A percentile compares a stretch with the other conserved stretches of the same genome.
Conservation (phyloP, 1,139 yeast genomes). For the Candida glucosophila region DNA sequence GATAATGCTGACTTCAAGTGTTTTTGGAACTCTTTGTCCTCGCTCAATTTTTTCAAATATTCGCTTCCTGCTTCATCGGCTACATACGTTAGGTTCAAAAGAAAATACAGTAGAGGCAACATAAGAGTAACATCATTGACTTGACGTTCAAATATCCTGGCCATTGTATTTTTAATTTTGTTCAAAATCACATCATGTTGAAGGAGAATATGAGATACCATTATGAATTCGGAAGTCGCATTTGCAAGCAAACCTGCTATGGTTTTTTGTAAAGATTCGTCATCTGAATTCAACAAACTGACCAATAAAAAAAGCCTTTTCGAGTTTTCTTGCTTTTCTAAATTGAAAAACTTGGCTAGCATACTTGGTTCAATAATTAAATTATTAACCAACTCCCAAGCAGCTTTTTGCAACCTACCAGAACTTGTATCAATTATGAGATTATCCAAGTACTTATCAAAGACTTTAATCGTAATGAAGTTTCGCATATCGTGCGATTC, state of each 20-base stretch:
- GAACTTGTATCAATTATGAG: conserved; percentile 31
- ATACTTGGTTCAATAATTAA: conserved; percentile 35
- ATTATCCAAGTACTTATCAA: conserved; percentile 23
- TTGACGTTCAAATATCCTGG: conserved; percentile 22
- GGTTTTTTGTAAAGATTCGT: conserved; percentile 28
- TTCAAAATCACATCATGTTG: conserved; percentile 14
- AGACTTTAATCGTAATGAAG: conserved; percentile 25
- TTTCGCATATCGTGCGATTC: conserved; percentile 18
- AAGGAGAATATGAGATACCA: conserved; percentile 29
- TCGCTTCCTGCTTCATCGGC: too few relatives aligned
- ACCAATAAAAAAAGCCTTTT: conserved; percentile 29
- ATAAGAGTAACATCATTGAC: conserved; percentile 21
- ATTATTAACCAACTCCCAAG: conserved; percentile 43
- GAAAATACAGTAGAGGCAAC: conserved; percentile 25
- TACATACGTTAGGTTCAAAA: conserved; percentile 23
- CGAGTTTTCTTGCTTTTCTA: conserved; percentile 18
- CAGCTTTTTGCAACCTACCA: conserved; percentile 30
- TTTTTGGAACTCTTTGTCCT: too few relatives aligned
- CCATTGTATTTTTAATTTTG: conserved; percentile 15
- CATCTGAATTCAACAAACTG: conserved; percentile 30
- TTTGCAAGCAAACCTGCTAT: conserved; percentile 43
- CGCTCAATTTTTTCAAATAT: too few relatives aligned
- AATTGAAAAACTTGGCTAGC: conserved; percentile 42
- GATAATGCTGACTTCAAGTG: too few relatives aligned
- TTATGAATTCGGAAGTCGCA: conserved; percentile 37